phyloP scores from a whole-genome alignment of 306 rosid species.

The Phaseolus lunatus region DNA sequence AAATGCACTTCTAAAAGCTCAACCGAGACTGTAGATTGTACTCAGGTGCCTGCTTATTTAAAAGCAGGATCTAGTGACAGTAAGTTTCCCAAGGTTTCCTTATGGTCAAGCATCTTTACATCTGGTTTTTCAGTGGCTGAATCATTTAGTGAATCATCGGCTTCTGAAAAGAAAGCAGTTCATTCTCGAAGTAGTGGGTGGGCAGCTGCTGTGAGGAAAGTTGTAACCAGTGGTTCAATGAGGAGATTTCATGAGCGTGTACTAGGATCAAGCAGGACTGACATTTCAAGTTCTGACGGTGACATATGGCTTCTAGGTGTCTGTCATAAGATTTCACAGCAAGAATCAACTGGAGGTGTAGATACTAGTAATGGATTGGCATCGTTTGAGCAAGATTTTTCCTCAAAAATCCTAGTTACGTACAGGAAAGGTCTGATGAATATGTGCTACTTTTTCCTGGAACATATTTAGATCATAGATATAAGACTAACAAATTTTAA shows the following conservation, averaged over 20 bases:
- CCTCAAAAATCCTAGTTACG: slow-evolving; percentile 85
- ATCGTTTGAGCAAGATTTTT: slow-evolving; percentile 77
- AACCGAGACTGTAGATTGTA: slow-evolving; percentile 60
- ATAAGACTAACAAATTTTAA: slow-evolving; percentile 30
- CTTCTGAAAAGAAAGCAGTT: slow-evolving; percentile 76
- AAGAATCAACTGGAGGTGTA: slow-evolving; percentile 60
- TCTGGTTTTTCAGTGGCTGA: slow-evolving; percentile 79
- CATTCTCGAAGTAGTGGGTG: slow-evolving; percentile 74
- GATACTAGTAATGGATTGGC: slow-evolving; percentile 56
- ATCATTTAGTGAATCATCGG: slow-evolving; percentile 68
- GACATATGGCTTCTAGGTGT: slow-evolving; percentile 97
- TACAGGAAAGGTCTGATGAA: slow-evolving; percentile 82
- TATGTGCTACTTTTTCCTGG: slow-evolving; percentile 21
- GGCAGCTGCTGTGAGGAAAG: slow-evolving; percentile 81
- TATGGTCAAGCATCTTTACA: slow-evolving; percentile 82
- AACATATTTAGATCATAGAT: slow-evolving; percentile 17
- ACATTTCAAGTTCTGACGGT: slow-evolving; percentile 72
- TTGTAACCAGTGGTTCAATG: slow-evolving; percentile 77
- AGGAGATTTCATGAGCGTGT: slow-evolving; percentile 86
- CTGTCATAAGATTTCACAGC: slow-evolving; percentile 67
- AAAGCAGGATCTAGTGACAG: slow-evolving; percentile 62
- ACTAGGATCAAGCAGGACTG: slow-evolving; percentile 74
- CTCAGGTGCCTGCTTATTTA: slow-evolving; percentile 56
- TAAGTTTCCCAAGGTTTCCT: slow-evolving; percentile 70
- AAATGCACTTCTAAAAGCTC: slow-evolving; percentile 67